phyloP scores from a whole-genome alignment of 129 eudicot genomes.

The Gnaphalium uliginosum region DNA sequence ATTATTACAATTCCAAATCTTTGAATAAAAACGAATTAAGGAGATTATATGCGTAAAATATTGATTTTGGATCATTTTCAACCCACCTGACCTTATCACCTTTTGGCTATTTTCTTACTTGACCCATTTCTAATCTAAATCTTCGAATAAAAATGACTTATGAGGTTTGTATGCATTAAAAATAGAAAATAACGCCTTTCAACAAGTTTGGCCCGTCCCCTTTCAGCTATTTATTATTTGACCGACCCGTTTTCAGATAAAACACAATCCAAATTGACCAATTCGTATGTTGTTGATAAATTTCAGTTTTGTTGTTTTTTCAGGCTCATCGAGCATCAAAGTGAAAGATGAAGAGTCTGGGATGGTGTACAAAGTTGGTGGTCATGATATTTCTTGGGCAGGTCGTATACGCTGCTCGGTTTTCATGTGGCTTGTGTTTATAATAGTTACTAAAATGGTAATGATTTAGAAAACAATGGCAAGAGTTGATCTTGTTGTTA shows the following conservation, averaged over 20 bases:
- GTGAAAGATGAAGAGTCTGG: conserved; percentile 76
- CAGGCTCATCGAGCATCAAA: conserved; percentile 85
- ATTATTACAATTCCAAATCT: not conserved
- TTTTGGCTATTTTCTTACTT: not conserved
- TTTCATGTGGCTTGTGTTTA: conserved; percentile 33
- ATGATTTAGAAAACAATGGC: conserved; percentile 22
- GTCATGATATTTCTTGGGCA: conserved; percentile 55
- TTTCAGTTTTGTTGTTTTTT: not conserved
- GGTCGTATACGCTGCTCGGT: conserved; percentile 7
- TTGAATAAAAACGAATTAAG: not conserved
- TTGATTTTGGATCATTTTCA: not conserved
- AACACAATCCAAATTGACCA: not conserved
- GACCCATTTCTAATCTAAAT: not conserved
- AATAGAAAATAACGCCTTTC: not conserved
- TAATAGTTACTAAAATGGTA: conserved; percentile 33
- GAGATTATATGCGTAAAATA: not conserved
- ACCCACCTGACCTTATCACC: not conserved
- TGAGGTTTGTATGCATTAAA: not conserved
- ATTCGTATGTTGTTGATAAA: not conserved
- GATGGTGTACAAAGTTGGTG: conserved; percentile 53
- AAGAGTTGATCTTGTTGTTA: conserved; percentile 14
- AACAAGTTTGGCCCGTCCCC: not conserved
- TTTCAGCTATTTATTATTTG: not conserved
- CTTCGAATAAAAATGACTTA: not conserved
- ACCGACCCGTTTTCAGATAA: not conserved